A percentile compares a stretch with the other conserved stretches of the same genome.
These are phyloP conservation scores for Xylaria intraflava DNA, from an alignment of 495 filamentous ascomycete species.

Conservation along the genomic window DNA sequence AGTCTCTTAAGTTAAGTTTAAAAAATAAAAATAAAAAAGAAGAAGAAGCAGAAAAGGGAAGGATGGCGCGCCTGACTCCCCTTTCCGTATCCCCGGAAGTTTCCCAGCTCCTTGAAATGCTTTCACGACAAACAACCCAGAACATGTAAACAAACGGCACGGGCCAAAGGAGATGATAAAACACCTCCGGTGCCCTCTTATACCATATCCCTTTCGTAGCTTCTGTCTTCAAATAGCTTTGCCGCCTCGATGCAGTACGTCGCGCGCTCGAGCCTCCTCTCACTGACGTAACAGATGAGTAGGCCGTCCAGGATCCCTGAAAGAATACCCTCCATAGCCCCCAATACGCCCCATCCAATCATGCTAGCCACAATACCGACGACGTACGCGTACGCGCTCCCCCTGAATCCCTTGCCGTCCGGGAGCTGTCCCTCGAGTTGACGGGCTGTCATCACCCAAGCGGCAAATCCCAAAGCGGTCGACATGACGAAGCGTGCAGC, in stretches of 20 bases:
- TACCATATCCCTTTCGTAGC: constrained; percentile 30
- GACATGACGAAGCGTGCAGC: constrained; percentile 87
- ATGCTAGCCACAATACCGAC: constrained; percentile 85
- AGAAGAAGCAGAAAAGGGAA: neutral
- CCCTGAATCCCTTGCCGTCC: constrained; percentile 50
- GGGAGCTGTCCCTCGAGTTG: constrained; percentile 51
- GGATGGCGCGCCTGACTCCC: constrained; percentile 10
- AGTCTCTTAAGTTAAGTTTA: constrained; percentile 16
- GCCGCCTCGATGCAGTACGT: constrained; percentile 86
- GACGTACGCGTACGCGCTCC: constrained; percentile 93
- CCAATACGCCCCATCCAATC: constrained; percentile 91
- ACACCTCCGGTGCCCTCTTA: constrained; percentile 12
- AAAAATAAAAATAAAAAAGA: constrained; percentile 7
- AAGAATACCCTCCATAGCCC: constrained; percentile 90
- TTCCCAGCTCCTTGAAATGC: constrained; percentile 6
- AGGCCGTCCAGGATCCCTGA: constrained; percentile 88
- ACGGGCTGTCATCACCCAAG: constrained; percentile 89
- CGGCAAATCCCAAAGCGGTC: constrained; percentile 83
- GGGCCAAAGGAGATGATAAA: neutral
- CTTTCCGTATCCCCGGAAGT: neutral
- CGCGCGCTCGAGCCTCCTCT: constrained; percentile 62
- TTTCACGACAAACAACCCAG: neutral
- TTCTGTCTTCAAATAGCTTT: constrained; percentile 64
- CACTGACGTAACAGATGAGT: constrained; percentile 89
- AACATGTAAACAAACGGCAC: neutral